A percentile compares a stretch with the other conserved stretches of the same genome.
These are phyloP conservation scores for Silene noctiflora DNA, from an alignment of 179 eudicot genomes.

Conservation along the genomic window DNA sequence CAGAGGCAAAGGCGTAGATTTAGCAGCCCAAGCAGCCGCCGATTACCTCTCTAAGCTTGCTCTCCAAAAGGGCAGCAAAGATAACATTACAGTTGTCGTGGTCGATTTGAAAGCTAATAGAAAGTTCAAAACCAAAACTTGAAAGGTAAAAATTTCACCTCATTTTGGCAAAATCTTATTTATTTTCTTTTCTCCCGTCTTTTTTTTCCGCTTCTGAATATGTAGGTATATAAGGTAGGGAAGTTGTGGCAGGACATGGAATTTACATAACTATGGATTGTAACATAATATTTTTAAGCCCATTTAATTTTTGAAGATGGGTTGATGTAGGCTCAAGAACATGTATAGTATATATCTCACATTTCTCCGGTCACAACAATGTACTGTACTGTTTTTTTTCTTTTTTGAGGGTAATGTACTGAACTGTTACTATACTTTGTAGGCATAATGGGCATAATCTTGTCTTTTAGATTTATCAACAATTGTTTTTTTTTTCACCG, in stretches of 20 bases:
- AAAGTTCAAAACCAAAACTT: constrained; percentile 53
- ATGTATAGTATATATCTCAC: constrained; percentile 12
- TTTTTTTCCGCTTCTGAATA: neutral
- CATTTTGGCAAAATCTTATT: constrained; percentile 29
- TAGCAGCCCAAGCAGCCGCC: constrained; percentile 73
- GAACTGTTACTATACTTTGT: constrained; percentile 10
- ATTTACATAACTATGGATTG: constrained; percentile 33
- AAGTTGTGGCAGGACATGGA: constrained; percentile 17
- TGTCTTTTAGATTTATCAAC: neutral
- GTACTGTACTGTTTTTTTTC: neutral
- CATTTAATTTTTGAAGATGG: constrained; percentile 32
- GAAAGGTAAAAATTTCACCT: constrained; percentile 26
- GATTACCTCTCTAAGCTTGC: constrained; percentile 69
- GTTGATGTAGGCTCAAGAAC: constrained; percentile 15
- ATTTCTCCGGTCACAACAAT: constrained; percentile 5
- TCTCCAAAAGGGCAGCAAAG: constrained; percentile 65
- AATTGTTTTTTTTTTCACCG: neutral
- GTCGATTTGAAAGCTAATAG: constrained; percentile 78
- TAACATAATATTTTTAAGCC: constrained; percentile 33
- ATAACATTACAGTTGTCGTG: constrained; percentile 70
- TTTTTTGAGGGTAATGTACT: too few relatives aligned
- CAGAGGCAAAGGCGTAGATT: constrained; percentile 47
- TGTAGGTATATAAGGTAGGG: constrained; percentile 32
- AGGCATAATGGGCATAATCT: constrained; percentile 12
- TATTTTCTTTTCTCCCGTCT: constrained; percentile 24